These are phyloP conservation scores for Thielaviopsis musarum DNA, from an alignment of 2,329 filamentous ascomycete species.

Conservation along the genomic window DNA sequence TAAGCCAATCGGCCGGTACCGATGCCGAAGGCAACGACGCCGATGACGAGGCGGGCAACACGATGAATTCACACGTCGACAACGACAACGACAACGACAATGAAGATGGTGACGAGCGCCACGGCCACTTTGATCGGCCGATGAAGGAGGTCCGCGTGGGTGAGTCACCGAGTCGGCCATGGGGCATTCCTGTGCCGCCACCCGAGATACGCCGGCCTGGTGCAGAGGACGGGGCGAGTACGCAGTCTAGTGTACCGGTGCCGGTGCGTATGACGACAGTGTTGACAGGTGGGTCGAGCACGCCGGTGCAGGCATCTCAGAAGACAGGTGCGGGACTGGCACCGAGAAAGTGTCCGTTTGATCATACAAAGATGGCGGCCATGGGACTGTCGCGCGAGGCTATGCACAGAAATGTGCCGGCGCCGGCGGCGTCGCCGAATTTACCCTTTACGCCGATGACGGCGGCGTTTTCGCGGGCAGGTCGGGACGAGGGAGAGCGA, in stretches of 20 bases:
- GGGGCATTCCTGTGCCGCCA: constrained; percentile 72
- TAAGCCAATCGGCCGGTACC: constrained; percentile 34
- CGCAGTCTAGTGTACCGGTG: constrained; percentile 2
- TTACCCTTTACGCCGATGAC: background rate
- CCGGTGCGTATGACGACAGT: constrained; percentile 38
- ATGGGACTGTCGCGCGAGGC: constrained; percentile 16
- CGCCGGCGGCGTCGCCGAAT: background rate
- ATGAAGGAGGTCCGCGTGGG: constrained; percentile 83
- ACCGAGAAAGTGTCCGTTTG: constrained; percentile 41
- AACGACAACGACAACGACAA: constrained; percentile 13
- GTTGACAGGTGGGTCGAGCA: constrained; percentile 14
- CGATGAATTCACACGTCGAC: constrained; percentile 9
- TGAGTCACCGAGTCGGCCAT: constrained; percentile 81
- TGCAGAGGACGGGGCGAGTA: background rate
- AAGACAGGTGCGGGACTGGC: background rate
- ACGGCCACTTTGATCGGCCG: constrained; percentile 65
- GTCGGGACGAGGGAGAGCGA: too few relatives aligned
- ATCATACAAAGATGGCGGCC: constrained; percentile 28
- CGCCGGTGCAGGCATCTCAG: constrained; percentile 10
- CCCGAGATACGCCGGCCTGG: constrained; percentile 21
- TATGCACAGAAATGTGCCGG: background rate
- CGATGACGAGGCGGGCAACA: constrained; percentile 24
- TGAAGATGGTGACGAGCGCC: constrained; percentile 38
- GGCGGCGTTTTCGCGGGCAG: background rate
- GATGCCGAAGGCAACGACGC: constrained; percentile 17